Evolutionary conservation across 2,329 filamentous ascomycete species (phyloP), one percentile per base, ranked within the genome.

Genomic region (Pyrenochaeta sp.): DNA sequence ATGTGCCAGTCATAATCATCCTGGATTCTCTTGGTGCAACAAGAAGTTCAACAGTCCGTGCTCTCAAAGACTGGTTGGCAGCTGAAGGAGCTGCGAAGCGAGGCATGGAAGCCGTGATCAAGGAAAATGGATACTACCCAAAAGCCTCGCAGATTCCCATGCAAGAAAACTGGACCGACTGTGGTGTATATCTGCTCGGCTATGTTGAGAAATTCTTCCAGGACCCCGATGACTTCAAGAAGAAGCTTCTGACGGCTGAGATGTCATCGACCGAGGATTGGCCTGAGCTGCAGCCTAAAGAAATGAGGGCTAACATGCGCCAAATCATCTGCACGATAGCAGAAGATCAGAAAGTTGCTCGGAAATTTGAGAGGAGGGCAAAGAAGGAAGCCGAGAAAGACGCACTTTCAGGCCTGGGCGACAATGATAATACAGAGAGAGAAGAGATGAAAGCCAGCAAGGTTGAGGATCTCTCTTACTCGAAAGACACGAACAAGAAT

Each of bases 81-180:
- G 81, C 82, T 34, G 94, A 97, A 73, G 87, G 88, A 3, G 77
- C 79, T 54, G 78, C 72, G 76, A 94, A 84, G 61, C 76, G 75
- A n/a, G 68, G 70, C 10, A 71, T 80, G 49, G 67, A 74, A 4
- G 73, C 81, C 10, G 66, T 76, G 8, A 64, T 69, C n/a, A 69
- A 67, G 4, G 58, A 72, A 8, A 75, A 77, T 50, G 83, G 82
- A 3, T 84, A 89, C 76, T 90, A 84, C 26, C 89, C 89, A 4
- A 87, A 63, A 24, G 38, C 82, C 47, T 23, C 50, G 10, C 78
- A 81, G 6, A 86, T 96, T 10, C 93, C 94, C 0, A 74, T 81
- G 48, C 94, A 99, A 68, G 74, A 83, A 35, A 97, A 99, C 63
- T 88, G 81, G 57, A 92, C 83, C 49, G 94, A 99, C 66, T 99